Evolutionary conservation across 352 stramenopile species (phyloP), one percentile per base, ranked within the genome.

Genomic region (Phytophthora hybrid): DNA sequence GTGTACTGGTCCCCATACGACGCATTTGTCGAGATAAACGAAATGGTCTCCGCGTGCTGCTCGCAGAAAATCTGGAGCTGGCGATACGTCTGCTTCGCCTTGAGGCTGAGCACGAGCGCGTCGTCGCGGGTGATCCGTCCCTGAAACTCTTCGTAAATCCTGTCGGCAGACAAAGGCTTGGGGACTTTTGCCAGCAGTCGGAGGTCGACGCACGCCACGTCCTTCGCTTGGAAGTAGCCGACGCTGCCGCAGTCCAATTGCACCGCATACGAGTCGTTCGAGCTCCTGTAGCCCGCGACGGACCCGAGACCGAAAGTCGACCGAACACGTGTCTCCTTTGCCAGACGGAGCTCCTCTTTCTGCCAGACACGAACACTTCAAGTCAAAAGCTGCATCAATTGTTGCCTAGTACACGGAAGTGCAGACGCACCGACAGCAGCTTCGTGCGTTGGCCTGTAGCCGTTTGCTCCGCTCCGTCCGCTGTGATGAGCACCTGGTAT

Each of bases 21-120:
- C 2, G 82, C 80, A 46, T 93, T 94, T 2, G 85, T 93, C 4
- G 87, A 93, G 10, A 94, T 77, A 29, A 92, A 91, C 46, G 87
- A 93, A 18, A 95, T 91, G 16, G 84, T 76, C 49, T 91, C 78
- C 1, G 85, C 83, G 63, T 95, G 82, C 53, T 90, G 72, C 46
- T 94, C 89, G 34, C 87, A 95, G 47, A 93, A 87, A 18, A 62
- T 63, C 59, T 92, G 80, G n/a, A 94, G 68, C 26, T 74, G 79
- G 1, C 46, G 63, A 58, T 94, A 93, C 44, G 84, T 81, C 23
- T 83, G 72, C 41, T 89, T 76, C 0, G 83, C 84, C 34, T 88
- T 88, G 21, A 59, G 66, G 37, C 82, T 84, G 21, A 95, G 66
- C 67, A 84, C 54, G 4, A 74, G 31, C 5, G 88, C 88, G 37